phyloP scores from a whole-genome alignment of 192 early-diverging fungal genomes.

The Podila horticola region DNA sequence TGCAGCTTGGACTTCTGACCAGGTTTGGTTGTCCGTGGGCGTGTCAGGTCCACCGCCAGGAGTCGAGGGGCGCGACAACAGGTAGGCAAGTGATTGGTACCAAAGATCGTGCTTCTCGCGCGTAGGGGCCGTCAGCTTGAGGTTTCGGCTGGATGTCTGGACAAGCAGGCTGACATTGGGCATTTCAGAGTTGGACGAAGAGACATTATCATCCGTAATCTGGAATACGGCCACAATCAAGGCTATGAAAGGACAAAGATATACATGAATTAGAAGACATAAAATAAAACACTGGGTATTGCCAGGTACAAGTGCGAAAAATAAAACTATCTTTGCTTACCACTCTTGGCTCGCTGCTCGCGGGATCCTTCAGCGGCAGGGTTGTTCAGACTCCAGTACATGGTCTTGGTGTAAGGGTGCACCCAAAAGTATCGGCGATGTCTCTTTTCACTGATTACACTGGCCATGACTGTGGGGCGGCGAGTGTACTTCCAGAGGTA shows the following conservation, averaged over 20 bases:
- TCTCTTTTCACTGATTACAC: conserved; percentile 68
- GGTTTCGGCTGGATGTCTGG: conserved; percentile 72
- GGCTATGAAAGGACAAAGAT: conserved; percentile 55
- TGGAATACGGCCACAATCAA: conserved; percentile 71
- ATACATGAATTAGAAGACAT: conserved; percentile 8
- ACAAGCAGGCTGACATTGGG: conserved; percentile 74
- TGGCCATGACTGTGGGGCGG: conserved; percentile 52
- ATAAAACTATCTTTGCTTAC: conserved; percentile 30
- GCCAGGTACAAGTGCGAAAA: conserved; percentile 18
- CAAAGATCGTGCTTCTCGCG: conserved; percentile 77
- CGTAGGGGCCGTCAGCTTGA: conserved; percentile 77
- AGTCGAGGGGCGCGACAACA: conserved; percentile 43
- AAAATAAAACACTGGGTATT: not conserved
- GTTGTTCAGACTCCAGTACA: conserved; percentile 79
- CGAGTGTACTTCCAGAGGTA: conserved; percentile 81
- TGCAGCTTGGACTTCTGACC: conserved; percentile 45
- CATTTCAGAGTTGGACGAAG: conserved; percentile 48
- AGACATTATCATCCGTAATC: conserved; percentile 60
- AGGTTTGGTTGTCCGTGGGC: conserved; percentile 38
- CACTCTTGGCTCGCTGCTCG: conserved; percentile 60
- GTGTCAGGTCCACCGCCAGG: conserved; percentile 18
- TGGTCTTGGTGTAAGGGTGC: conserved; percentile 80
- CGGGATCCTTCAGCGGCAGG: conserved; percentile 60
- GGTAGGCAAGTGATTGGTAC: conserved; percentile 59
- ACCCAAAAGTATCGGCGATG: conserved; percentile 85